phyloP scores from a whole-genome alignment of 208 protist species.

The Crithidia bombi region DNA sequence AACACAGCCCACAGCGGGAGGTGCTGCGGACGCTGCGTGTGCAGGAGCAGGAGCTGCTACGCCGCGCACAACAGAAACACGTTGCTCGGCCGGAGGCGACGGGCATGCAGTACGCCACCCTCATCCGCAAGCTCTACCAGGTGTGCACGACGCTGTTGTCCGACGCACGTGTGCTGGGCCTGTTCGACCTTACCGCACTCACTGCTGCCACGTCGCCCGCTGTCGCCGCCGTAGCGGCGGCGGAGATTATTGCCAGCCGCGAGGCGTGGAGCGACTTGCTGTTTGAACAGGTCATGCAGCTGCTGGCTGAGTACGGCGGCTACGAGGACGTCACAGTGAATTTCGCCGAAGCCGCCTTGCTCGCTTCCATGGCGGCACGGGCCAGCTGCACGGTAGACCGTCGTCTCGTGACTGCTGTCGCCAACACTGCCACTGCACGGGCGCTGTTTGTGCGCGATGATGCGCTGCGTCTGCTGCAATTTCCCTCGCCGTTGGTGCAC shows the following conservation, averaged over 20 bases:
- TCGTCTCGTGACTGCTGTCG: slow-evolving; percentile 11
- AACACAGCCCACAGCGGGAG: slow-evolving; percentile 40
- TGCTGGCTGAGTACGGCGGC: slow-evolving; percentile 76
- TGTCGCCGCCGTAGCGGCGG: slow-evolving; percentile 4
- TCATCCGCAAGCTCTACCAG: slow-evolving; percentile 72
- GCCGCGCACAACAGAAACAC: slow-evolving; percentile 41
- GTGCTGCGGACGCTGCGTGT: slow-evolving; percentile 44
- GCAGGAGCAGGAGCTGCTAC: slow-evolving; percentile 42
- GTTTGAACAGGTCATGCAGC: slow-evolving; percentile 68
- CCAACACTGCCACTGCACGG: neutral
- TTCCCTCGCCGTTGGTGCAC: slow-evolving; percentile 41
- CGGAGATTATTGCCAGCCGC: slow-evolving; percentile 29
- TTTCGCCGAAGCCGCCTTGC: slow-evolving; percentile 78
- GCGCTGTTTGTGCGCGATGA: slow-evolving; percentile 53
- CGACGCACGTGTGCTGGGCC: slow-evolving; percentile 61
- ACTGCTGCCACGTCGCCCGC: slow-evolving; percentile 7
- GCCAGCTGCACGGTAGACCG: slow-evolving; percentile 43
- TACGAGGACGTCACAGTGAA: slow-evolving; percentile 90
- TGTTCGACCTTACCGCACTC: slow-evolving; percentile 25
- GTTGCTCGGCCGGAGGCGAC: slow-evolving; percentile 64
- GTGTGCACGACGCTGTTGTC: slow-evolving; percentile 65
- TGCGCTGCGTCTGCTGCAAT: slow-evolving; percentile 69
- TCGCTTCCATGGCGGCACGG: slow-evolving; percentile 66
- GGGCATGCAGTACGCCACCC: slow-evolving; percentile 75
- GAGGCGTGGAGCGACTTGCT: slow-evolving; percentile 78